phyloP scores from a whole-genome alignment of 768 basidiomycete species.

The Saitozyma podzolica region DNA sequence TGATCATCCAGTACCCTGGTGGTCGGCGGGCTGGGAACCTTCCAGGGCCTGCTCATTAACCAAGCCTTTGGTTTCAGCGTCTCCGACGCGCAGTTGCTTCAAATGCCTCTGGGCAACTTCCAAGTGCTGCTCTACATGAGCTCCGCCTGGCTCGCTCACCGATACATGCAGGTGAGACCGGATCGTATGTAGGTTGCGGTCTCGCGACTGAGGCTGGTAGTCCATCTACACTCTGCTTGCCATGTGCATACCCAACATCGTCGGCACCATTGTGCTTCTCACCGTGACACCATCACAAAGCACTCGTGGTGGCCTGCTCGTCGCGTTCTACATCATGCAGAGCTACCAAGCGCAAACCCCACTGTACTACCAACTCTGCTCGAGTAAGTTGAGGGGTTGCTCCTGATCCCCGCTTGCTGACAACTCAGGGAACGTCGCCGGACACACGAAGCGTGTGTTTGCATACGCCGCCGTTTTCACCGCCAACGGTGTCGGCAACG shows the following conservation, averaged over 20 bases:
- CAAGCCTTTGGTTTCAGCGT: constrained; percentile 12
- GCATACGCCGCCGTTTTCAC: constrained; percentile 53
- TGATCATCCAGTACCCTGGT: constrained; percentile 51
- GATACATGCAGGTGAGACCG: neutral
- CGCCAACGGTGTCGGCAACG: constrained; percentile 40
- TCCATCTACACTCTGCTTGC: constrained; percentile 55
- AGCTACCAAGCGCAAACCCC: constrained; percentile 32
- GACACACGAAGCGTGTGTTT: constrained; percentile 60
- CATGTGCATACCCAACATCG: constrained; percentile 58
- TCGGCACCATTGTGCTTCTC: constrained; percentile 59
- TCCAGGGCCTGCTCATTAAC: constrained; percentile 10
- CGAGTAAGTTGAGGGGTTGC: too few species aligned
- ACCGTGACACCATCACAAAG: constrained; percentile 54
- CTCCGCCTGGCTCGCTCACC: constrained; percentile 16
- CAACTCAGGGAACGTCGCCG: constrained; percentile 53
- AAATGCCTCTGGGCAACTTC: constrained; percentile 18
- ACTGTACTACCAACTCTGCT: constrained; percentile 6
- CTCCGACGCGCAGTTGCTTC: constrained; percentile 24
- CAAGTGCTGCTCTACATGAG: constrained; percentile 16
- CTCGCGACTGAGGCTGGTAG: neutral
- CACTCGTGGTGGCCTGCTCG: constrained; percentile 58
- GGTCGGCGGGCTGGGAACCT: constrained; percentile 12
- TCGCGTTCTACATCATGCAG: constrained; percentile 57
- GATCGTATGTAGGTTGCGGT: neutral
- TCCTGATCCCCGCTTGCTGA: constrained; percentile 3